Percentiles rank a stretch among this genome's conserved stretches.
phyloP scores from a whole-genome alignment of 2,329 filamentous ascomycete genomes.

The Fusarium tupiense region DNA sequence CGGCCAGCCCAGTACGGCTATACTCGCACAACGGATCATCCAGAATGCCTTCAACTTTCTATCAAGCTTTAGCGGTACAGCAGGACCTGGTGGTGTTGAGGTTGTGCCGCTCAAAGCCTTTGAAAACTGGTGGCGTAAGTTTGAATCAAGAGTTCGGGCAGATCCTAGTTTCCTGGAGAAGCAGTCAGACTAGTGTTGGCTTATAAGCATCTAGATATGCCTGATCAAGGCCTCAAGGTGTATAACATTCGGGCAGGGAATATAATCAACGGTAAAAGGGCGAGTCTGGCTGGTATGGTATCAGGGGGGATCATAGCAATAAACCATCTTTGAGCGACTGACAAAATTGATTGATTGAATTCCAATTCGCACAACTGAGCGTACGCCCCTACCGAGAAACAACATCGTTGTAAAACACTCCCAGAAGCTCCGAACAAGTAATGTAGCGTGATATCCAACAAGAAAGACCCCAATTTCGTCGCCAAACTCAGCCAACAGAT shows the following conservation, averaged over 20 bases:
- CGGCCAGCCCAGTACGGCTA: slow-evolving; percentile 70
- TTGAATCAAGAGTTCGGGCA: slow-evolving; percentile 84
- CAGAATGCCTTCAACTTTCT: slow-evolving; percentile 98
- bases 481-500: not conserved
- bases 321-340: slow-evolving; percentile 16
- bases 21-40: slow-evolving; percentile 92
- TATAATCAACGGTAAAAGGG: not conserved
- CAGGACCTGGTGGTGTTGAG: slow-evolving; percentile 73
- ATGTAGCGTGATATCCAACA: slow-evolving; percentile 8
- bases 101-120: slow-evolving; percentile 95
- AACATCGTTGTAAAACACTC: not conserved
- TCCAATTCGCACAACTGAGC: not conserved
- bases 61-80: slow-evolving; percentile 80
- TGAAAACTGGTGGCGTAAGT: slow-evolving; percentile 98
- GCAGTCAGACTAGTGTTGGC: slow-evolving; percentile 41
- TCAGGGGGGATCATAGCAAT: not conserved
- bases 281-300: not conserved
- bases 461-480: not conserved
- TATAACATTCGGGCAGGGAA: not conserved
- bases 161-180: slow-evolving; percentile 92
- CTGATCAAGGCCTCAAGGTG: not conserved
- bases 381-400: not conserved
- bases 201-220: too few relatives aligned
- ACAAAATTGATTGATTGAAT: not conserved
- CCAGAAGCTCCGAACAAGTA: not conserved